Evolutionary conservation across 1,284 basidiomycete species (phyloP), one percentile per base, ranked within the genome.

Genomic region (Puccinia horiana): DNA sequence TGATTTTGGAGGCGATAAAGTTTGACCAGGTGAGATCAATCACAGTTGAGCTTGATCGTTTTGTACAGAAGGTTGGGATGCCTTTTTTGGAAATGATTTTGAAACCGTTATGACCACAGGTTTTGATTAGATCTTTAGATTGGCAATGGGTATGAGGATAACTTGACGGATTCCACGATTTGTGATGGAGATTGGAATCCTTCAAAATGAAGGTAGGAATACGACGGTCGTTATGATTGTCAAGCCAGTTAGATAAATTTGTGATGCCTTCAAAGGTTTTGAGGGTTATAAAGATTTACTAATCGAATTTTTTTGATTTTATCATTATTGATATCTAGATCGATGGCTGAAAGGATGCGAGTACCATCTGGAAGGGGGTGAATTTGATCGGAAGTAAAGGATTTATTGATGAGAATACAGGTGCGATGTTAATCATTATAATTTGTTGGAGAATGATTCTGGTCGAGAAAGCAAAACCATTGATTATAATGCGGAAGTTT

Each of bases 1-100:
- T 20, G 49, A 73, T 12, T 47, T 49, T 73, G 9, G 26, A 2
- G 6, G 70, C 47, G 8, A 29, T 49, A 11, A 29, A n/a, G 20
- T 47, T 73, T 18, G 70, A 23, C 70, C 70, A 47, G 26, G 44
- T 73, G 3, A 73, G n/a, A 35, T 73, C 70, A 73, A 73, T 73
- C 2, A 11, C n/a, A 16, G 70, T 73, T 20, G 40, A n/a, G 16
- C 32, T 70, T 12, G 5, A 20, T 40, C n/a, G 9, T 70, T 16
- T n/a, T 3, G 14, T 44, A 26, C 23, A 14, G 29, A 72, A 72
- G 4, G 69, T 72, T 4, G 69, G 69, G 9, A 26, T 29, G 12
- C 42, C 35, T 72, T 49, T 72, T 8, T n/a, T 20, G 16, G 73
- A 75, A 16, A 35, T n/a, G 29, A 75, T 18, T 23, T 56, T 52